Percentiles rank a stretch among this genome's conserved stretches.
These are phyloP conservation scores for Eruca vesicaria DNA, from an alignment of 441 rosid species.

Conservation along the genomic window DNA sequence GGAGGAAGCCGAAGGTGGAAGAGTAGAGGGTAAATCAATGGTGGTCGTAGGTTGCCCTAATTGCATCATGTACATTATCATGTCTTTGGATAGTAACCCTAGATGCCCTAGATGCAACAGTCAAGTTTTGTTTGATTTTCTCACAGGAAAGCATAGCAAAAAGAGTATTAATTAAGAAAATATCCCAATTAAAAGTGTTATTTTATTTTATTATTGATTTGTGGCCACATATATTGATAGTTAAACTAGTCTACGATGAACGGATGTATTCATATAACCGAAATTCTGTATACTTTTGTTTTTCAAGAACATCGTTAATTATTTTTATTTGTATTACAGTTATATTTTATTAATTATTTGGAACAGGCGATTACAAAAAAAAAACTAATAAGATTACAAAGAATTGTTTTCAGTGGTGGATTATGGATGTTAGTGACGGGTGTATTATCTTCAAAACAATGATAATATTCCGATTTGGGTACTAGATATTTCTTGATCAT, in stretches of 20 bases:
- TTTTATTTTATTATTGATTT: background rate
- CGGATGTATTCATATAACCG: background rate
- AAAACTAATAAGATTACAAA: background rate
- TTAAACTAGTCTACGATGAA: background rate
- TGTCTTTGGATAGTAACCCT: slow-evolving; percentile 42
- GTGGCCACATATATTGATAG: background rate
- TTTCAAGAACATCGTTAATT: background rate
- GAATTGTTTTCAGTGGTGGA: background rate
- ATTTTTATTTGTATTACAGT: background rate
- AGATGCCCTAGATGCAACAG: slow-evolving; percentile 59
- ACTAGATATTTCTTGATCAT: slow-evolving; percentile 14
- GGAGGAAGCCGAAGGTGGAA: slow-evolving; percentile 37
- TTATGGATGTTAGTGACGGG: slow-evolving; percentile 7
- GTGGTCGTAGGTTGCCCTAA: slow-evolving; percentile 53
- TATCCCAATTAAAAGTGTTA: background rate
- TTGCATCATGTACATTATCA: slow-evolving; percentile 57
- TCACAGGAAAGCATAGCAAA: slow-evolving; percentile 24
- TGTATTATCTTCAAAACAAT: slow-evolving; percentile 1
- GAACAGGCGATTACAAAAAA: background rate
- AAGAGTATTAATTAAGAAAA: slow-evolving; percentile 3
- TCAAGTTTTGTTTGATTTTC: slow-evolving; percentile 54
- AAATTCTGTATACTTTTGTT: background rate
- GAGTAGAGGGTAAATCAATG: slow-evolving; percentile 39
- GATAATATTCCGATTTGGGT: background rate
- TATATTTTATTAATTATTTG: background rate